Evolutionary conservation across 768 basidiomycete genomes (phyloP).

Genomic region (Termitomyces sp.): DNA sequence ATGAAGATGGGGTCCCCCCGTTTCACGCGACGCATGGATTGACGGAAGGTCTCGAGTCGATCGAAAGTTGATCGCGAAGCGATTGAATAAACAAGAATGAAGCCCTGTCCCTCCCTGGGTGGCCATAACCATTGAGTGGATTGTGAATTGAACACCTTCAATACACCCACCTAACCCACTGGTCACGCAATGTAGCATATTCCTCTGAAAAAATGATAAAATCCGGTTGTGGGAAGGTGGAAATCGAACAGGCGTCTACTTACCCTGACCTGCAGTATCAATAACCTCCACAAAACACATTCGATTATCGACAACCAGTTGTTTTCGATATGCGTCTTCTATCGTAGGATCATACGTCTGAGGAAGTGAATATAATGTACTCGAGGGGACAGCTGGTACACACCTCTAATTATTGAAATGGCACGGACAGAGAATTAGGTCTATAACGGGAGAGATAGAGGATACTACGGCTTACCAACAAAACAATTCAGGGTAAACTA

Average conservation of each 20-base stretch:
- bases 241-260: conserved; percentile 18
- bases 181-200: conserved; percentile 92
- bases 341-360: conserved; percentile 98
- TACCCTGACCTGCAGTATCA: conserved; percentile 97
- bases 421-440: background rate
- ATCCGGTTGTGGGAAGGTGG: conserved; percentile 14
- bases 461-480: conserved; percentile 61
- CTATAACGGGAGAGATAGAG: conserved; percentile 8
- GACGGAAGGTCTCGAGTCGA: conserved; percentile 83
- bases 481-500: conserved; percentile 96
- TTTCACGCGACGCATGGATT: conserved; percentile 87
- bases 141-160: conserved; percentile 1
- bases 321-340: conserved; percentile 96
- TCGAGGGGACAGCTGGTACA: conserved; percentile 12
- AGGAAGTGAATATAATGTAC: conserved; percentile 8
- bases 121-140: conserved; percentile 5
- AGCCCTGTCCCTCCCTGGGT: conserved; percentile 91
- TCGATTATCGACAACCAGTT: conserved; percentile 88
- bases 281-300: conserved; percentile 97
- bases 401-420: conserved; percentile 42
- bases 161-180: conserved; percentile 83
- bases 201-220: conserved; percentile 58
- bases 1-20: conserved; percentile 82
- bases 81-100: conserved; percentile 95
- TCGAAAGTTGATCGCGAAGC: conserved; percentile 91